Conservation (phyloP, 2,329 filamentous ascomycete genomes). For the Botrytis hyacinthi region DNA sequence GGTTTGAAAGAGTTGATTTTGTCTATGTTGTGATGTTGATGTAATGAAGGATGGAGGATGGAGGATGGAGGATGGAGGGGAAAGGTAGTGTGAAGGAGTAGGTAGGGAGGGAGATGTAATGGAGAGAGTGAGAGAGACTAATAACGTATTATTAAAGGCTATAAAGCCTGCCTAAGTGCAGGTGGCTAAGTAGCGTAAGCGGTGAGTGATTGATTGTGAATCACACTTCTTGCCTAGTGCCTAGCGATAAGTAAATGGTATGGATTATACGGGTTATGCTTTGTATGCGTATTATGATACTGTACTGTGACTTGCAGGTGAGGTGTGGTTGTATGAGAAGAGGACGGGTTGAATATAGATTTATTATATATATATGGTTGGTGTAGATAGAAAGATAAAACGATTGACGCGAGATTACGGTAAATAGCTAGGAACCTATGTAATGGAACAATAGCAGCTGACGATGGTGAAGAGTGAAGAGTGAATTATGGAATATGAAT, state of each 20-base stretch:
- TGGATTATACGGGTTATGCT: neutral
- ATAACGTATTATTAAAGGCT: neutral
- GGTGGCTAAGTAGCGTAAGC: slow-evolving; percentile 16
- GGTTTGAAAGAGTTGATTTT: neutral
- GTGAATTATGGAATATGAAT: neutral
- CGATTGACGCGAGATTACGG: neutral
- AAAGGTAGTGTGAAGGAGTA: neutral
- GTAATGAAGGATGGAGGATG: slow-evolving; percentile 15
- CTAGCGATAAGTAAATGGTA: neutral
- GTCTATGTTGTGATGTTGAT: slow-evolving; percentile 10
- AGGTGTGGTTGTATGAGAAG: neutral
- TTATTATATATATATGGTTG: neutral
- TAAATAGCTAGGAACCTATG: neutral
- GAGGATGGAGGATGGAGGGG: slow-evolving; percentile 6
- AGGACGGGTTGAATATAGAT: neutral
- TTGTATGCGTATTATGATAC: neutral
- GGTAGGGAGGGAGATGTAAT: neutral
- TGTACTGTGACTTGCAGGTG: neutral
- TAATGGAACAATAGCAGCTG: neutral
- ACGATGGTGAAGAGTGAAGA: neutral
- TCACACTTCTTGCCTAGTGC: neutral
- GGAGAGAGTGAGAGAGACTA: slow-evolving; percentile 1
- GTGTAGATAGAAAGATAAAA: fast-evolving
- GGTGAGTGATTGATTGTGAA: slow-evolving; percentile 16
- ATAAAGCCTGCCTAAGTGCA: neutral